phyloP scores from a whole-genome alignment of 768 basidiomycete species.

The Lentinula edodes region DNA sequence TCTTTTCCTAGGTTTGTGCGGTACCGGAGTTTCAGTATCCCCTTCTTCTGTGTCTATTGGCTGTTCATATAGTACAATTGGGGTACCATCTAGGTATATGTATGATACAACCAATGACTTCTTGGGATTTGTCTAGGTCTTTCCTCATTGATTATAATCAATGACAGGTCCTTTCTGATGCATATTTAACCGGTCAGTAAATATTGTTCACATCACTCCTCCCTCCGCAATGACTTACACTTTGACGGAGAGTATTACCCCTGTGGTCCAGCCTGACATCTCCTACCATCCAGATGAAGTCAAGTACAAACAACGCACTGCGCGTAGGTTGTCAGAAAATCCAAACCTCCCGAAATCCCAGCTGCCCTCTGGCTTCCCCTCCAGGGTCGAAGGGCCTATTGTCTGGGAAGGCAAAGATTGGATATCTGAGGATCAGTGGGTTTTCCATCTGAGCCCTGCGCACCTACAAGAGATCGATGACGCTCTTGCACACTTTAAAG shows the following conservation, averaged over 20 bases:
- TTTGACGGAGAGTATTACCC: conserved; percentile 2
- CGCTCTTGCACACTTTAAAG: conserved; percentile 33
- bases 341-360: conserved; percentile 26
- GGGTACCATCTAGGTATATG: no score
- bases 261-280: conserved; percentile 31
- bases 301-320: conserved; percentile 31
- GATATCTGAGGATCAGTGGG: conserved; percentile 37
- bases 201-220: neutral
- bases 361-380: conserved; percentile 33
- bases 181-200: neutral
- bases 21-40: no score
- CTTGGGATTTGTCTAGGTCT: no score
- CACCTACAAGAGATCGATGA: conserved; percentile 34
- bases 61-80: no score
- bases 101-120: no score
- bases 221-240: neutral
- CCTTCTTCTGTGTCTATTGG: no score
- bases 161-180: no score
- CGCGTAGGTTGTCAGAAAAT: conserved; percentile 31
- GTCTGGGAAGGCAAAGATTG: conserved; percentile 44
- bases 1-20: no score
- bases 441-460: conserved; percentile 26
- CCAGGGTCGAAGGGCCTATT: conserved; percentile 28
- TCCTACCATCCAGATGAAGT: conserved; percentile 36
- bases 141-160: no score